Evolutionary conservation across 352 stramenopile species (phyloP).

Genomic region (Pythium biforme): DNA sequence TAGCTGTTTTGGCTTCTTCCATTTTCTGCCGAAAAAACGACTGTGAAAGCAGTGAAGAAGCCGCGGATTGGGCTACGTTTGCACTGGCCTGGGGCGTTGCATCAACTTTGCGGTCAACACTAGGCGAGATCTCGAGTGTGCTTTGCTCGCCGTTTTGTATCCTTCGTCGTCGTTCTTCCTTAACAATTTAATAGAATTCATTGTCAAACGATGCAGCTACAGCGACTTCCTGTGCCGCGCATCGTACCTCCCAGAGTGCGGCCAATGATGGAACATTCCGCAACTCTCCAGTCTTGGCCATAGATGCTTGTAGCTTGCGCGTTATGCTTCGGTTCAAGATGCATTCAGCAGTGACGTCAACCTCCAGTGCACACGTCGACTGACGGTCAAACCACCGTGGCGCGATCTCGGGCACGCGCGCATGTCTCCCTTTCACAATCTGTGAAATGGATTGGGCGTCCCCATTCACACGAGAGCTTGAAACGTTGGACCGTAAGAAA

Average conservation of each 20-base stretch:
- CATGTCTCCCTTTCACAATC: slow-evolving; percentile 24
- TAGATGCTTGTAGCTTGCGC: slow-evolving; percentile 40
- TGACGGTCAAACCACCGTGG: slow-evolving; percentile 66
- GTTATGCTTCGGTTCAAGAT: slow-evolving; percentile 70
- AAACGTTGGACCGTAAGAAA: slow-evolving; percentile 41
- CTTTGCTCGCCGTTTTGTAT: slow-evolving; percentile 48
- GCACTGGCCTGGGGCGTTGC: slow-evolving; percentile 17
- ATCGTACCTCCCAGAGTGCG: slow-evolving; percentile 77
- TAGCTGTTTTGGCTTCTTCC: slow-evolving; percentile 52
- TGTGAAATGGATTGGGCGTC: slow-evolving; percentile 25
- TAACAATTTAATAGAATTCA: not conserved
- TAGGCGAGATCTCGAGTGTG: slow-evolving; percentile 53
- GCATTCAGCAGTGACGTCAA: slow-evolving; percentile 60
- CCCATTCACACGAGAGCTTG: slow-evolving; percentile 21
- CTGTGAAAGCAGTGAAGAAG: slow-evolving; percentile 67
- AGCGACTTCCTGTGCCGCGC: too few relatives aligned
- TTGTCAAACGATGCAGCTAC: too few relatives aligned
- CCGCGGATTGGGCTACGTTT: slow-evolving; percentile 24
- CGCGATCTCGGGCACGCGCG: slow-evolving; percentile 26
- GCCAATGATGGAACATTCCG: slow-evolving; percentile 76
- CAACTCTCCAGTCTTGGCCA: slow-evolving; percentile 39
- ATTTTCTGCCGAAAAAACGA: slow-evolving; percentile 84
- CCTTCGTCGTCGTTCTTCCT: slow-evolving; percentile 70
- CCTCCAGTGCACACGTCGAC: slow-evolving; percentile 67
- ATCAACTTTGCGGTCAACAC: slow-evolving; percentile 42